Evolutionary conservation across 352 stramenopile species (phyloP).

Genomic region (Globisporangium emineosum): DNA sequence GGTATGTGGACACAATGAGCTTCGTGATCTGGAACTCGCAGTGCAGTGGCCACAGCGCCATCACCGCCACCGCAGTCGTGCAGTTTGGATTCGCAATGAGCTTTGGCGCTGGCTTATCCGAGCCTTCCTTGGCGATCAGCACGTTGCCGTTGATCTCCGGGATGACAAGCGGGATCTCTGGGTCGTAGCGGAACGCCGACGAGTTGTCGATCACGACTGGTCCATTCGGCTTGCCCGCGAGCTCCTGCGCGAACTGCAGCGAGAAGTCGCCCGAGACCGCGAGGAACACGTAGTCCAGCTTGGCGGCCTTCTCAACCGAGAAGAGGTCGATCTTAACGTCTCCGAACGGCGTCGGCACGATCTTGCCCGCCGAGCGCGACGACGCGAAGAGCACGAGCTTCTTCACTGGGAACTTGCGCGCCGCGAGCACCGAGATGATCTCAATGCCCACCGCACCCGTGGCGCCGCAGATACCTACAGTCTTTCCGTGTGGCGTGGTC

Average conservation of each 20-base stretch:
- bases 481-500: conserved; percentile 60
- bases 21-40: conserved; percentile 96
- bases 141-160: conserved; percentile 94
- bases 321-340: conserved; percentile 95
- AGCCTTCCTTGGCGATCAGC: conserved; percentile 52
- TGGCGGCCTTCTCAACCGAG: conserved; percentile 86
- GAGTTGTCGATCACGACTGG: conserved; percentile 99
- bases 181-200: conserved; percentile 94
- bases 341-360: conserved; percentile 88
- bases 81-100: conserved; percentile 99
- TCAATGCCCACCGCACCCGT: conserved; percentile 97
- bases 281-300: conserved; percentile 97
- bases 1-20: conserved; percentile 95
- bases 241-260: conserved; percentile 92
- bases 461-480: conserved; percentile 74
- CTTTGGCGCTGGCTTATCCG: conserved; percentile 51
- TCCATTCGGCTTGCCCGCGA: conserved; percentile 76
- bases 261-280: conserved; percentile 97
- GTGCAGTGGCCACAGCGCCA: conserved; percentile 96
- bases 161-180: conserved; percentile 91
- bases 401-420: conserved; percentile 87
- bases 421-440: conserved; percentile 90
- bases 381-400: conserved; percentile 95
- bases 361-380: conserved; percentile 90
- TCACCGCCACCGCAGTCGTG: conserved; percentile 96